Percentiles rank a stretch among this genome's conserved stretches.
Evolutionary conservation across 2,329 filamentous ascomycete genomes (phyloP).

Genomic region (Bipolaris oryzae): DNA sequence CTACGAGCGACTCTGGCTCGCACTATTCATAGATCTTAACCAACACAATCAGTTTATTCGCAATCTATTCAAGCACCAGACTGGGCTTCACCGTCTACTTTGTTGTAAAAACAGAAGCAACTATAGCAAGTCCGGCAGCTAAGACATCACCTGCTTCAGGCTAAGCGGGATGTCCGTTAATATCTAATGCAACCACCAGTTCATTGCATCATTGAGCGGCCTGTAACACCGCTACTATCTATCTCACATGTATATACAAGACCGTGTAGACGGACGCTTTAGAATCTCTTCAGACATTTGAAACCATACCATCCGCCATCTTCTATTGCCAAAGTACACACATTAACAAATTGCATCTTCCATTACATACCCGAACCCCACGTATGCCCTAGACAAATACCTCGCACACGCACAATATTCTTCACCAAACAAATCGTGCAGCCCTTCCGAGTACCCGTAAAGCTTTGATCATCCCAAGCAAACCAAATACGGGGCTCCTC

Average conservation of each 20-base stretch:
- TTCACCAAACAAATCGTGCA: constrained; percentile 4
- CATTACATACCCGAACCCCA: constrained; percentile 9
- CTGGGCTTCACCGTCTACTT: constrained; percentile 7
- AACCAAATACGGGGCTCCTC: constrained; percentile 13
- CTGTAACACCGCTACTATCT: constrained; percentile 11
- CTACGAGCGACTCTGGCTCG: constrained; percentile 7
- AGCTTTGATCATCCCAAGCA: constrained; percentile 7
- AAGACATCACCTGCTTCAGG: constrained; percentile 20
- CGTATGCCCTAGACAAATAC: neutral
- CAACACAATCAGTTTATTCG: neutral
- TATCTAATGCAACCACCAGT: constrained; percentile 24
- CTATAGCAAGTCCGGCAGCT: constrained; percentile 13
- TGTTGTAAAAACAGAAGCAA: constrained; percentile 1
- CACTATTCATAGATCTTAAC: constrained; percentile 1
- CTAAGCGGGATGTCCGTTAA: constrained; percentile 12
- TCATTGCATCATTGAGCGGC: constrained; percentile 17
- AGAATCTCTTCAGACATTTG: neutral
- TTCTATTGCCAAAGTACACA: constrained; percentile 13
- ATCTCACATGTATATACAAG: constrained; percentile 16
- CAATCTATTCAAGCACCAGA: neutral
- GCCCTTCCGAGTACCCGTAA: constrained; percentile 10
- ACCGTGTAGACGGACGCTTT: constrained; percentile 4
- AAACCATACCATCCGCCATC: constrained; percentile 1
- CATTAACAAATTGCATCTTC: constrained; percentile 14
- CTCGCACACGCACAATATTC: neutral